Percentiles rank a stretch among this genome's conserved stretches.
phyloP scores from a whole-genome alignment of 495 filamentous ascomycete genomes.

The Jackrogersella minutella region DNA sequence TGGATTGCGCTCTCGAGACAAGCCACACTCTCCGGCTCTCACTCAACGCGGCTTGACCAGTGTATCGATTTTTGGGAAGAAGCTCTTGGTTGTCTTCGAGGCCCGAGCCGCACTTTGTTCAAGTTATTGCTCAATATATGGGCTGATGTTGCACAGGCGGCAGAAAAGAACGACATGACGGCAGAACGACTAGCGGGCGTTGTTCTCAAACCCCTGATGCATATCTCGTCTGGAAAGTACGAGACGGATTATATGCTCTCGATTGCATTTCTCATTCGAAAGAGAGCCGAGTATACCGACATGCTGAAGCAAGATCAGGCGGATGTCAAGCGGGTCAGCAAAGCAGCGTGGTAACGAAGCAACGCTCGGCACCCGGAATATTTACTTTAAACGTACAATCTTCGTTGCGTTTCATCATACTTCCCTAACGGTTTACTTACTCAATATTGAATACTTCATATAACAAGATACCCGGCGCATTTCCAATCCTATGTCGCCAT shows the following conservation, averaged over 20 bases:
- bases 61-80: slow-evolving; percentile 61
- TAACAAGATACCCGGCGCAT: slow-evolving; percentile 39
- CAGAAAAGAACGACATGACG: slow-evolving; percentile 54
- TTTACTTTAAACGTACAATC: too few species aligned
- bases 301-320: slow-evolving; percentile 42
- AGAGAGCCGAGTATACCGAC: slow-evolving; percentile 50
- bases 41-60: slow-evolving; percentile 48
- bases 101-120: slow-evolving; percentile 49
- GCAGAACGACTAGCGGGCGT: slow-evolving; percentile 53
- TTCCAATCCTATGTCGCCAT: slow-evolving; percentile 10
- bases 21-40: slow-evolving; percentile 44
- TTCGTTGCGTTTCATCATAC: slow-evolving; percentile 7
- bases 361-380: neutral
- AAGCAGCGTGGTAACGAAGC: slow-evolving; percentile 44
- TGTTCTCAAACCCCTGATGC: slow-evolving; percentile 53
- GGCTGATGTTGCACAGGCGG: slow-evolving; percentile 50
- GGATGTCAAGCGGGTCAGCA: slow-evolving; percentile 40
- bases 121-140: slow-evolving; percentile 55
- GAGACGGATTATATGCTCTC: slow-evolving; percentile 53
- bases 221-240: slow-evolving; percentile 41
- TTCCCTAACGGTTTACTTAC: slow-evolving; percentile 3
- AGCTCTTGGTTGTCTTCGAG: slow-evolving; percentile 50
- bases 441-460: slow-evolving; percentile 27
- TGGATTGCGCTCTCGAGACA: slow-evolving; percentile 53
- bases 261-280: slow-evolving; percentile 57